Evolutionary conservation across 805 yeast genomes (phyloP), one percentile per base, ranked within the genome.

Genomic region (Wickerhamiella dianesei): DNA sequence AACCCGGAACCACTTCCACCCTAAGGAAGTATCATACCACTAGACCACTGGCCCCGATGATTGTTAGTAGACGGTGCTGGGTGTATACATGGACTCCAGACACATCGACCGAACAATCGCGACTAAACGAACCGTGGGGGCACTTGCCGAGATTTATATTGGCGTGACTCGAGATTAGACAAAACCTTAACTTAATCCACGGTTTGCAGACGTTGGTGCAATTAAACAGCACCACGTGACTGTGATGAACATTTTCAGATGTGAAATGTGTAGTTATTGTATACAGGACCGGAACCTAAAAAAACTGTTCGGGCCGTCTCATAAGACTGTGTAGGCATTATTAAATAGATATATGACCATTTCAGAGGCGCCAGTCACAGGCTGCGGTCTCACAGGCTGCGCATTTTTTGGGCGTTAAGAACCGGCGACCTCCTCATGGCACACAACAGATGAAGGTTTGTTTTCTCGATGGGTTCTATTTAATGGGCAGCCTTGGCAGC

Each of bases 401-500:
- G 32, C 32, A 12, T 6, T 25, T 25, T 25, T 6, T 25, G 32
- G 12, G 32, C 32, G 32, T 12, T 25, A 25, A 25, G n/a, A n/a
- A n/a, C n/a, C 32, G 9, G 6, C 32, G 32, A 25, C 32, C 9
- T 25, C 32, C 9, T 12, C 32, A 25, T 25, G 12, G 9, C 32
- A 6, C 6, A 25, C 12, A 25, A 25, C 32, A 25, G 12, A 25
- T 25, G n/a, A n/a, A n/a, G 32, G 32, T 25, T 25, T 25, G 32
- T 12, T 25, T 25, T 25, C 12, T 25, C 12, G 9, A 6, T 25
- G 32, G 32, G 32, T 6, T 25, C 32, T 25, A 25, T 25, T 25
- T 25, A 25, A 25, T 25, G 16, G 14, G 41, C 41, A 9, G 41
- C 41, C 41, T 17, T 20, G 25, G 97, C 97, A 72, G 96, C 96